phyloP scores from a whole-genome alignment of 2,329 filamentous ascomycete genomes.

The Colletotrichum shisoi region DNA sequence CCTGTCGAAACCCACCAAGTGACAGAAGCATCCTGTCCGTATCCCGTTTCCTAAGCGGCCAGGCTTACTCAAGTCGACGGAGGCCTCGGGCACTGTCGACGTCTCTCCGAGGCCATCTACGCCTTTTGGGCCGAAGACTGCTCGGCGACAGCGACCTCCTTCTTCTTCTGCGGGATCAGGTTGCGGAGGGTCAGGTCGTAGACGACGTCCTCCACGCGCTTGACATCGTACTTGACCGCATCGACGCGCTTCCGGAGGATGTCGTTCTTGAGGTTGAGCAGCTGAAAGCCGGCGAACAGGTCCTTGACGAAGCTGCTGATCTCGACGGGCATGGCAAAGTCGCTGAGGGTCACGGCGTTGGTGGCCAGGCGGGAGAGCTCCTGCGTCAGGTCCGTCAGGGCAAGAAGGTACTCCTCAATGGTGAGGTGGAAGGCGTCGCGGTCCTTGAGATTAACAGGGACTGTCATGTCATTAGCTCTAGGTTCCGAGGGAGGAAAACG shows the following conservation, averaged over 20 bases:
- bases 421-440: conserved; percentile 91
- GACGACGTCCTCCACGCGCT: conserved; percentile 97
- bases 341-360: conserved; percentile 91
- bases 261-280: conserved; percentile 97
- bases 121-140: conserved; percentile 2
- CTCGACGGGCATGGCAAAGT: conserved; percentile 83
- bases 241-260: conserved; percentile 85
- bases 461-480: conserved; percentile 53
- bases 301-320: conserved; percentile 96
- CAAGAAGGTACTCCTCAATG: conserved; percentile 94
- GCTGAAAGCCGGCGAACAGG: conserved; percentile 92
- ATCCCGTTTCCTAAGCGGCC: neutral
- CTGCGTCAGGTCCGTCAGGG: conserved; percentile 85
- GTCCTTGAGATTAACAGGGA: conserved; percentile 90
- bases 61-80: neutral
- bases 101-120: neutral
- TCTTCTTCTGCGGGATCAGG: conserved; percentile 64
- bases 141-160: conserved; percentile 12
- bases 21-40: no score
- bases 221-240: conserved; percentile 95
- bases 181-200: conserved; percentile 93
- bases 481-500: neutral
- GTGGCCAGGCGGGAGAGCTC: conserved; percentile 90
- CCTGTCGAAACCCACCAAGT: neutral
- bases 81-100: neutral